These are phyloP conservation scores for Exophiala xenobiotica DNA, from an alignment of 2,329 filamentous ascomycete genomes.

Conservation along the genomic window DNA sequence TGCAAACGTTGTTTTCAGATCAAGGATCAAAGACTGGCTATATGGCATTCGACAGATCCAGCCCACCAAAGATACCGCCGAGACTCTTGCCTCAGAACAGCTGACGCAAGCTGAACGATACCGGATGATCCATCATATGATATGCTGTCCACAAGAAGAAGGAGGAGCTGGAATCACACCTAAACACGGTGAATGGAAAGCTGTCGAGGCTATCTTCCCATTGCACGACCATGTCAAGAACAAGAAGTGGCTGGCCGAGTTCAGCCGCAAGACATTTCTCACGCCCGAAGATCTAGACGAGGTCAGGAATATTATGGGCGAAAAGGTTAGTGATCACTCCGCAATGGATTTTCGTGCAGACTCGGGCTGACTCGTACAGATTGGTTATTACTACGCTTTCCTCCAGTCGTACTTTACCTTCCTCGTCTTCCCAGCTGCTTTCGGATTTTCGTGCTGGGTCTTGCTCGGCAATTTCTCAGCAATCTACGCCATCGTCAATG, in stretches of 20 bases:
- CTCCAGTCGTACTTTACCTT: constrained; percentile 87
- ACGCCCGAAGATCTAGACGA: constrained; percentile 66
- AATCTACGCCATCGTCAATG: constrained; percentile 73
- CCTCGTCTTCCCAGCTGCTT: constrained; percentile 74
- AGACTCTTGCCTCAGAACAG: constrained; percentile 69
- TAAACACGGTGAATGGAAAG: constrained; percentile 66
- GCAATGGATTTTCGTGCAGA: too few relatives aligned
- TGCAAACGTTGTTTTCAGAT: constrained; percentile 77
- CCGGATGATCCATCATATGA: constrained; percentile 81
- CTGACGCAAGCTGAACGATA: constrained; percentile 85
- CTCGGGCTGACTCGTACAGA: constrained; percentile 43
- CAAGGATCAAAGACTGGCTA: constrained; percentile 90
- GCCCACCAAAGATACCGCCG: constrained; percentile 69
- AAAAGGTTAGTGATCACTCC: too few relatives aligned
- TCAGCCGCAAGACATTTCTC: constrained; percentile 70
- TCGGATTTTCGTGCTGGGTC: constrained; percentile 75
- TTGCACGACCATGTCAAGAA: constrained; percentile 77
- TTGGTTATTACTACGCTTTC: constrained; percentile 95
- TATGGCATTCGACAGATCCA: constrained; percentile 78
- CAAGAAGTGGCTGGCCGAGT: constrained; percentile 70
- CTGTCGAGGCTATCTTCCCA: constrained; percentile 72
- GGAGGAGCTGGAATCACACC: constrained; percentile 78
- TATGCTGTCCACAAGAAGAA: constrained; percentile 69
- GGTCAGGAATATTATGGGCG: constrained; percentile 74
- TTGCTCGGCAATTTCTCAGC: constrained; percentile 82